Evolutionary conservation across 2,329 filamentous ascomycete species (phyloP), one percentile per base, ranked within the genome.

Genomic region (Trichoderma oligosporum): DNA sequence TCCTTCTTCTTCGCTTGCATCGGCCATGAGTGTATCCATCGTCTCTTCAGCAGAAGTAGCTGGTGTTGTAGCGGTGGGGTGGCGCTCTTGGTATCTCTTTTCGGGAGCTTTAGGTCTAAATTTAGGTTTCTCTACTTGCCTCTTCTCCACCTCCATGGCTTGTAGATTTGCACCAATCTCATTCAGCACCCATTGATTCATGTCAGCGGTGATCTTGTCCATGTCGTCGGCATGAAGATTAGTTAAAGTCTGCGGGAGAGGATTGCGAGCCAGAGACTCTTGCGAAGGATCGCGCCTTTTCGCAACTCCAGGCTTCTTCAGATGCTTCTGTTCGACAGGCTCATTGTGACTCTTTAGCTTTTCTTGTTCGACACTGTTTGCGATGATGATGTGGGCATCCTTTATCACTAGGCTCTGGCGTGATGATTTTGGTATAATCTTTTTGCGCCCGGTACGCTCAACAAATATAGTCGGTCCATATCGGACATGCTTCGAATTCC

Each of bases 111-210:
- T 84, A 18, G 83, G 83, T 61, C 75, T 80, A 67, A 81, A 82
- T 58, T 70, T 78, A n/a, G 71, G 70, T 27, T 60, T 63, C 35
- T 64, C 62, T 1, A 66, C 62, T 44, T 70, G 67, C 41, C 66
- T 66, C 48, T 66, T 71, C 61, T 78, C 73, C 44, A 75, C 69
- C 42, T 82, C 74, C 62, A 78, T 75, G 18, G 69, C 73, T 36
- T 77, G 72, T 4, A 84, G 67, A 60, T 79, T 82, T 18, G 77
- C 75, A 1, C 77, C 78, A 31, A 86, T 83, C 60, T 85, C 78
- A 62, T 78, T 74, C 61, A 86, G 71, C 1, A 83, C 81, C 72
- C 81, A 86, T 29, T 75, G 72, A 64, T 83, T 77, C 81, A 84
- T 83, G 31, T 81, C 79, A 5, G 75, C 75, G 2, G 79, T 72